Percentiles rank a stretch among this genome's conserved stretches.
phyloP scores from a whole-genome alignment of 768 basidiomycete species.

The Mycena metata region DNA sequence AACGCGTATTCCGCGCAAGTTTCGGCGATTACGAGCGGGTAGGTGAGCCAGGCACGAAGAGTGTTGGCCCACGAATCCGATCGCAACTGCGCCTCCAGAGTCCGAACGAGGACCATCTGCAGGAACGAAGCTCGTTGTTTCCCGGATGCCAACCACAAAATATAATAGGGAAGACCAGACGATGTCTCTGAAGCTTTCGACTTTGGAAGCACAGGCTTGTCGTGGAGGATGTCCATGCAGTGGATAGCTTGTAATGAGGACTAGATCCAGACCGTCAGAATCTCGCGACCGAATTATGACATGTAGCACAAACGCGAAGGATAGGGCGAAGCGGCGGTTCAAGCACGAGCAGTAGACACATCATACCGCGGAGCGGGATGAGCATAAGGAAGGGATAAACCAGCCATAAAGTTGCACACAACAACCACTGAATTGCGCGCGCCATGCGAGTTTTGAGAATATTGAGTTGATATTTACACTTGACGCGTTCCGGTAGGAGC shows the following conservation, averaged over 20 bases:
- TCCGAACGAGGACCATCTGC: conserved; percentile 25
- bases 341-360: conserved; percentile 30
- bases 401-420: conserved; percentile 22
- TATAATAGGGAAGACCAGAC: conserved; percentile 13
- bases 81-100: conserved; percentile 27
- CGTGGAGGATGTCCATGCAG: conserved; percentile 33
- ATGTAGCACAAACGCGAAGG: conserved; percentile 11
- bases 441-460: conserved; percentile 27
- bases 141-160: conserved; percentile 20
- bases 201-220: conserved; percentile 27
- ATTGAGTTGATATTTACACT: conserved; percentile 21
- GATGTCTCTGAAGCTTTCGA: conserved; percentile 4
- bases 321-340: conserved; percentile 26
- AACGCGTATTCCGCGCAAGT: conserved; percentile 16
- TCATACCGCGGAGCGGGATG: conserved; percentile 32
- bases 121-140: conserved; percentile 28
- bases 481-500: conserved; percentile 30
- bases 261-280: not conserved
- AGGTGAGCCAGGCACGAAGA: conserved; percentile 12
- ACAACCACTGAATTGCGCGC: conserved; percentile 23
- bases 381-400: conserved; percentile 29
- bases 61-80: conserved; percentile 16
- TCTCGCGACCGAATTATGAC: not conserved
- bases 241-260: conserved; percentile 31
- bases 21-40: conserved; percentile 20